These are phyloP conservation scores for Suillus lakei DNA, from an alignment of 768 basidiomycete genomes.

Conservation along the genomic window DNA sequence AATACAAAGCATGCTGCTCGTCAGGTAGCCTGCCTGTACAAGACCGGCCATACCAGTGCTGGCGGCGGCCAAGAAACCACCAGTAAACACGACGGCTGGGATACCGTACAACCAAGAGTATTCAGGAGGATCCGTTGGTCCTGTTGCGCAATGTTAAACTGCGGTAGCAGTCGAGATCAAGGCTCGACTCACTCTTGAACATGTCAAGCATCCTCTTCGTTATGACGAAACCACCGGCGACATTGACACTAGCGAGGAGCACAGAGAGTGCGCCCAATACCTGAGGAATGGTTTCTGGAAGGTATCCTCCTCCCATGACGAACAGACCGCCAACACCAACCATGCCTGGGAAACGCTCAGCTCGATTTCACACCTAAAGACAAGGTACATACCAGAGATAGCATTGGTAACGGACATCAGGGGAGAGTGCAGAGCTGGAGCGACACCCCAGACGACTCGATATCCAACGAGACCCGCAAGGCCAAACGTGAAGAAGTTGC, in stretches of 20 bases:
- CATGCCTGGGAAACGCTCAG: slow-evolving; percentile 48
- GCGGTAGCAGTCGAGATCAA: background rate
- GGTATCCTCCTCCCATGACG: slow-evolving; percentile 87
- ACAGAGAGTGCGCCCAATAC: slow-evolving; percentile 80
- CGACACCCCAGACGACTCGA: slow-evolving; percentile 89
- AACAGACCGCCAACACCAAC: slow-evolving; percentile 87
- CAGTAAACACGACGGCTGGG: slow-evolving; percentile 81
- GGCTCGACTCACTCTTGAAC: slow-evolving; percentile 71
- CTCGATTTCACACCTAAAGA: background rate
- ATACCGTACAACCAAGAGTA: slow-evolving; percentile 84
- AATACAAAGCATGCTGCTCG: slow-evolving; percentile 87
- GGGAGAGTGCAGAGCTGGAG: slow-evolving; percentile 87
- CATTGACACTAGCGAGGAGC: slow-evolving; percentile 87
- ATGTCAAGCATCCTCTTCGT: slow-evolving; percentile 93
- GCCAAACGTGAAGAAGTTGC: slow-evolving; percentile 87
- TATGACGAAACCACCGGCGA: slow-evolving; percentile 87
- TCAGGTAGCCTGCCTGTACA: slow-evolving; percentile 86
- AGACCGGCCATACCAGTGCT: slow-evolving; percentile 86
- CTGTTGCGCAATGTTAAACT: slow-evolving; percentile 38
- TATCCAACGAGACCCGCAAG: slow-evolving; percentile 87
- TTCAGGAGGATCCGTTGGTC: slow-evolving; percentile 85
- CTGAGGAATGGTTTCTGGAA: slow-evolving; percentile 84
- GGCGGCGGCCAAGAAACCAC: slow-evolving; percentile 81
- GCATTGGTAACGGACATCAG: slow-evolving; percentile 93
- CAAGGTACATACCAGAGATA: slow-evolving; percentile 64